Base-by-base conservation (phyloP, 495 filamentous ascomycete genomes). In the Massariosphaeria phaeospora region DNA sequence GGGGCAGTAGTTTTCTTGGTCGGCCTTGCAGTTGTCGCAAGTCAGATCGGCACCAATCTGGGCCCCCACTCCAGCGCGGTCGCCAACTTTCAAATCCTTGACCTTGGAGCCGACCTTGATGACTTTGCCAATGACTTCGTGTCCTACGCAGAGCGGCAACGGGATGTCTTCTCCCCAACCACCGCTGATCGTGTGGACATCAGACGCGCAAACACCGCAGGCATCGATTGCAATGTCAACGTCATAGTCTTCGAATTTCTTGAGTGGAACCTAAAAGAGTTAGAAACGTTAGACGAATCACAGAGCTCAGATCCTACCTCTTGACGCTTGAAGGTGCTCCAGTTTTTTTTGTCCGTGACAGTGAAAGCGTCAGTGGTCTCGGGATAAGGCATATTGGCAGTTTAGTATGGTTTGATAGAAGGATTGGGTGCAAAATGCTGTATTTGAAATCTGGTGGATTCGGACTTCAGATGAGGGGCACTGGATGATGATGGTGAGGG, bases 1-100 rank as follows among this genome's bases (percentile, higher is more conserved):
- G 8, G 82, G 80, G 72, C 86, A 91, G 66, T 89, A 91, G 64
- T 85, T 88, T 72, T 91, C 88, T 53, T 90, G 85, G 42, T 81
- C 81, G 68, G 76, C 74, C 62, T 79, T 80, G 74, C 84, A 86
- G 54, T 79, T 77, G 69, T 78, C 68, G 74, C 83, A 86, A 33
- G 81, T 76, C 58, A 89, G 69, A 68, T 86, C 89, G 27, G 83
- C 78, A 71, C 79, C 79, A 38, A 85, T 79, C 70, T 90, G 86
- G 3, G 88, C 85, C 33, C 88, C 87, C 2, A 91, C 83, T 36
- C 87, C 88, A 29, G 89, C 88, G 38, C 87, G 82, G 61, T 89
- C 82, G 36, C 88, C 88, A 55, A 81, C 73, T 62, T 88, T 85
- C 66, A 87, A 71, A 26, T 72, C 70, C 27, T 73, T 83, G 39